Base-by-base conservation (phyloP, 2,329 filamentous ascomycete species). In the Nigrospora osmanthi region DNA sequence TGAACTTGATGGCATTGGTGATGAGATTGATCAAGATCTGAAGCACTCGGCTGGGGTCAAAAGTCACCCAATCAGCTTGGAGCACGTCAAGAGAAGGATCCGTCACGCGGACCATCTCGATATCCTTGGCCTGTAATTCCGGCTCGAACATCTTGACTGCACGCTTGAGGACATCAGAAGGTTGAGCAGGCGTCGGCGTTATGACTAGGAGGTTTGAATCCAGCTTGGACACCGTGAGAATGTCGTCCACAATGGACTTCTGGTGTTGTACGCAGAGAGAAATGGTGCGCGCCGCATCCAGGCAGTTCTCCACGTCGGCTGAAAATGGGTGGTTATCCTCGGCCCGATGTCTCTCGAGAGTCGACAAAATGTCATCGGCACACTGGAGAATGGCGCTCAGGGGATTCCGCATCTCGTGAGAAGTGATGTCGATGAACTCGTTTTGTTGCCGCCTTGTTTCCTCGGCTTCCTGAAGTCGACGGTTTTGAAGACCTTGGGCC, bases 1-100 rank as follows among this genome's bases (percentile, higher is more conserved):
- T 81, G 54, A 81, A 81, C 44, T 81, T 81, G 62, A 81, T 78
- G 10, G 76, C 75, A 51, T 80, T 80, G n/a, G 76, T 78, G 4
- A 74, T 71, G 4, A 81, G 65, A 50, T 80, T 81, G 59, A 80
- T 79, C 15, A 80, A 63, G 2, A 80, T 73, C 55, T 80, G 76
- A n/a, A 78, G 63, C 3, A 80, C 72, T 37, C 78, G 67, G 11
- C 69, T 74, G 1, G 76, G 77, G 54, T 81, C 77, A 28, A 80
- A 62, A 35, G 64, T 68, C n/a, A 78, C 71, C 73, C 74, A 79
- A 41, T 78, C 70, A 28, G 79, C 63, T 3, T 60, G 57, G n/a
- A 78, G 55, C 9, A 65, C 58, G n/a, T 63, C 61, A 54, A 72
- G 74, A 0, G 72, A 72, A 1, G 70, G 59, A 45, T 71, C 65